These are phyloP conservation scores for Ceratocystis huliohia DNA, from an alignment of 2,329 filamentous ascomycete genomes.

Conservation along the genomic window DNA sequence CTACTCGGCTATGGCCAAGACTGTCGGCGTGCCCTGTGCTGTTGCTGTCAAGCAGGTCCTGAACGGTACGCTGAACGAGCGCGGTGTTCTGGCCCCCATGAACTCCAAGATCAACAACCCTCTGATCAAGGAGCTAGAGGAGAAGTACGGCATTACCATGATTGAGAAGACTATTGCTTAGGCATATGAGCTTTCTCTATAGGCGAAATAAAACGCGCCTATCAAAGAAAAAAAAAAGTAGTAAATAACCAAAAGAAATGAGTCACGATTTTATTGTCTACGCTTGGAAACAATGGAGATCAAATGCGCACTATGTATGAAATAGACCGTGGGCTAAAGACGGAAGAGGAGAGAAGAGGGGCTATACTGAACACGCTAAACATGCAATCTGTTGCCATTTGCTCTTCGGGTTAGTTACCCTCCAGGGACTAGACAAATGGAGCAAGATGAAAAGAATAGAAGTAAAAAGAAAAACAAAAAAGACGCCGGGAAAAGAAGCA, in stretches of 20 bases:
- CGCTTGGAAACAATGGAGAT: neutral
- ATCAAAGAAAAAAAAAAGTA: neutral
- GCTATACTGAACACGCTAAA: slow-evolving; percentile 6
- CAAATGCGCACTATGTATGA: neutral
- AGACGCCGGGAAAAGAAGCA: neutral
- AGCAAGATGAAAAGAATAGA: neutral
- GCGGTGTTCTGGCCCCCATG: slow-evolving; percentile 68
- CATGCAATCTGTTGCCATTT: slow-evolving; percentile 2
- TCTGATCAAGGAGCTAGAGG: slow-evolving; percentile 64
- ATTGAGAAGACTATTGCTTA: slow-evolving; percentile 50
- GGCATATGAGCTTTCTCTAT: slow-evolving; percentile 15
- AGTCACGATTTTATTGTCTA: neutral
- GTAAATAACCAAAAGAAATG: slow-evolving; percentile 12
- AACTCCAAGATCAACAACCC: slow-evolving; percentile 56
- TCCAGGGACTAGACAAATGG: neutral
- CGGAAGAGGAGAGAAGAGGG: no score
- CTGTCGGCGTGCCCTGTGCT: slow-evolving; percentile 57
- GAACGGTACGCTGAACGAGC: slow-evolving; percentile 58
- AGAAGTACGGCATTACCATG: slow-evolving; percentile 62
- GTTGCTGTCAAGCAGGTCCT: slow-evolving; percentile 65
- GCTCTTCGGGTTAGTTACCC: neutral
- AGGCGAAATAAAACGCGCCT: neutral
- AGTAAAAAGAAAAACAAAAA: neutral
- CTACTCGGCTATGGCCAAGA: slow-evolving; percentile 72
- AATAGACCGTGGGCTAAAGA: neutral